These are phyloP conservation scores for Prunus salicina DNA, from an alignment of 306 rosid species.

Conservation along the genomic window DNA sequence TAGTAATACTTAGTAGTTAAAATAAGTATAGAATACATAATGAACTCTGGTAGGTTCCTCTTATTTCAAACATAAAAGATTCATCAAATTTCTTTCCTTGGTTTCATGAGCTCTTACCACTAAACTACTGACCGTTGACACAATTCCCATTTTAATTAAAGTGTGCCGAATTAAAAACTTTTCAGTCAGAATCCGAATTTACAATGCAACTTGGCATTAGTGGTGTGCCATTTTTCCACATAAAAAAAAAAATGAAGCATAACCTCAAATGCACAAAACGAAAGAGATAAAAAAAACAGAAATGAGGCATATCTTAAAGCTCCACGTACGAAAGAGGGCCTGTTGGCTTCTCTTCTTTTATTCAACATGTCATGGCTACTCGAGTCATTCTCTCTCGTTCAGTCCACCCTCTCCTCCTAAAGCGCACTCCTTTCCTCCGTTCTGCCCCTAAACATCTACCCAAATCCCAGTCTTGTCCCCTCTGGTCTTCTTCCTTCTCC, in stretches of 20 bases:
- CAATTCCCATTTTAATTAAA: too few species aligned
- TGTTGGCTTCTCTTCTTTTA: slow-evolving; percentile 44
- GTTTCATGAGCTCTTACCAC: too few species aligned
- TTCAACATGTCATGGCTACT: slow-evolving; percentile 58
- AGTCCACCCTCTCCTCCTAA: slow-evolving; percentile 42
- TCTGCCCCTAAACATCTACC: slow-evolving; percentile 29
- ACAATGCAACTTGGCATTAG: too few species aligned
- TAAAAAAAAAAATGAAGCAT: not conserved
- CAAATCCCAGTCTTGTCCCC: slow-evolving; percentile 66
- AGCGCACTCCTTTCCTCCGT: slow-evolving; percentile 22
- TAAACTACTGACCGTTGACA: too few species aligned
- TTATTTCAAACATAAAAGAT: too few species aligned
- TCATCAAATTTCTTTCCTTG: too few species aligned
- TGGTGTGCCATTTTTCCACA: too few species aligned
- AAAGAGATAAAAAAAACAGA: not conserved
- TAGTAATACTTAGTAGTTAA: too few species aligned
- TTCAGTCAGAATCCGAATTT: too few species aligned
- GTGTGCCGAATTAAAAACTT: too few species aligned
- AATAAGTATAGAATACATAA: too few species aligned
- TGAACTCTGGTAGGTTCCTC: too few species aligned
- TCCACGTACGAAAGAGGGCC: not conserved
- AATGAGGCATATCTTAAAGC: not conserved
- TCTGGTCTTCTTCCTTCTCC: slow-evolving; percentile 87
- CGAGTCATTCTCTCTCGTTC: slow-evolving; percentile 42
- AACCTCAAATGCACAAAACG: not conserved